A percentile compares a stretch with the other conserved stretches of the same genome.
phyloP scores from a whole-genome alignment of 108 stramenopile species.

The Cyclotella cryptica region DNA sequence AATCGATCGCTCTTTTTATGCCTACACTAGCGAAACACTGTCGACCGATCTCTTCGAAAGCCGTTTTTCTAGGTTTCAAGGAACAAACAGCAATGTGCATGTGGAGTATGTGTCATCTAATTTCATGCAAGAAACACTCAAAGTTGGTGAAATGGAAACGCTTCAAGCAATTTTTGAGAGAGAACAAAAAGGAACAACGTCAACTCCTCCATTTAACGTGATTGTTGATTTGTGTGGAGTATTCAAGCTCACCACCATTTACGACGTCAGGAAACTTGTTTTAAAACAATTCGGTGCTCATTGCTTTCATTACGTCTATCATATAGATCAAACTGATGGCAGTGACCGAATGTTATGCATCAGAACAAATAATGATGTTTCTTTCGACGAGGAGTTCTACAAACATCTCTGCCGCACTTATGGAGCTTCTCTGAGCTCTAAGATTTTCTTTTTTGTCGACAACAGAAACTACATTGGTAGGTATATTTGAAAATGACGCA shows the following conservation, averaged over 20 bases:
- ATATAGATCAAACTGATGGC: conserved; percentile 61
- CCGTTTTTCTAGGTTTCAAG: conserved; percentile 55
- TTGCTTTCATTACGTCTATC: conserved; percentile 60
- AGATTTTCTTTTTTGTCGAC: conserved; percentile 58
- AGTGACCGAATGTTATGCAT: conserved; percentile 62
- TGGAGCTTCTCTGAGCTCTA: conserved; percentile 44
- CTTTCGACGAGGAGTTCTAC: conserved; percentile 66
- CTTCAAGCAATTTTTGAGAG: conserved; percentile 50
- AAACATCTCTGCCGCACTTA: conserved; percentile 54
- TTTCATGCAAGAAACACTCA: conserved; percentile 55
- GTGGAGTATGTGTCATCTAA: conserved; percentile 57
- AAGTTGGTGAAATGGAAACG: conserved; percentile 56
- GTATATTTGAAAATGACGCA: conserved; percentile 1
- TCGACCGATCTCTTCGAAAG: conserved; percentile 34
- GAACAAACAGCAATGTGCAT: conserved; percentile 57
- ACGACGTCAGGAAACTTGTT: conserved; percentile 49
- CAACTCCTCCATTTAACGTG: conserved; percentile 54
- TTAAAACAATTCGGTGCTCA: conserved; percentile 51
- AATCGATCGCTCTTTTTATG: conserved; percentile 64
- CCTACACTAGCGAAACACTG: conserved; percentile 50
- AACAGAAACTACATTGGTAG: conserved; percentile 58
- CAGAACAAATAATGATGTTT: conserved; percentile 56
- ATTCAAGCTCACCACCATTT: conserved; percentile 59
- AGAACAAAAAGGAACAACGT: conserved; percentile 16
- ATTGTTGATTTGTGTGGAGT: conserved; percentile 64